These are phyloP conservation scores for Plasmodium knowlesi DNA, from an alignment of 169 alveolate genomes.

Conservation along the genomic window DNA sequence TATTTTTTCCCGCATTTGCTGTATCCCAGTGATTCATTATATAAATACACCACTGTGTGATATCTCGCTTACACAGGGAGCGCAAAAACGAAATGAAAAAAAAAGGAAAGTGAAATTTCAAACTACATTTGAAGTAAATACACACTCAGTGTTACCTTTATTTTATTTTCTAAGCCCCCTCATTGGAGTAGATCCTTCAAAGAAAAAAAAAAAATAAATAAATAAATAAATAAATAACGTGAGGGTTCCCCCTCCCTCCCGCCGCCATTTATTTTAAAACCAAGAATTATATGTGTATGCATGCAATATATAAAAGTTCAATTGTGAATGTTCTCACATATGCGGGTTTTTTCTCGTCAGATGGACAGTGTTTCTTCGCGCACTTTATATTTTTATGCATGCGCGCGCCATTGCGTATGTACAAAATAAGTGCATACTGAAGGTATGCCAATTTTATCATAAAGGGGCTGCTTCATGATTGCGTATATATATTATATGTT, in stretches of 20 bases:
- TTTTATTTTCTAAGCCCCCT: not conserved
- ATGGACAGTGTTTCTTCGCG: not conserved
- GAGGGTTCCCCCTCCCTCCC: not conserved
- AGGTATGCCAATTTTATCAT: not conserved
- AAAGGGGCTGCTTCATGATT: not conserved
- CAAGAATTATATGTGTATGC: not conserved
- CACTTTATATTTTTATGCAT: not conserved
- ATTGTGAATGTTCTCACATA: not conserved
- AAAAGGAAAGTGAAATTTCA: conserved; percentile 1
- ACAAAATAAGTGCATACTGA: not conserved
- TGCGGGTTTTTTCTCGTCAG: not conserved
- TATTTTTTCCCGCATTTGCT: not conserved
- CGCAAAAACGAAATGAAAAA: not conserved
- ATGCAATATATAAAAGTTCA: not conserved
- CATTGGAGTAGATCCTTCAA: not conserved
- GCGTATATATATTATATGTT: not conserved
- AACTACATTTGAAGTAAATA: not conserved
- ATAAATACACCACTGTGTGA: no score
- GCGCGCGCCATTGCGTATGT: not conserved
- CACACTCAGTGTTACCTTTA: not conserved
- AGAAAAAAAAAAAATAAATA: not conserved
- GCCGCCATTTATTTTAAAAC: not conserved
- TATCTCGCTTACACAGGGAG: not conserved
- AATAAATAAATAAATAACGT: not conserved
- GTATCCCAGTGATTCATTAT: not conserved